A percentile compares a stretch with the other conserved stretches of the same genome.
phyloP scores from a whole-genome alignment of 78 protist genomes.

The Trichosphaerium sp. region DNA sequence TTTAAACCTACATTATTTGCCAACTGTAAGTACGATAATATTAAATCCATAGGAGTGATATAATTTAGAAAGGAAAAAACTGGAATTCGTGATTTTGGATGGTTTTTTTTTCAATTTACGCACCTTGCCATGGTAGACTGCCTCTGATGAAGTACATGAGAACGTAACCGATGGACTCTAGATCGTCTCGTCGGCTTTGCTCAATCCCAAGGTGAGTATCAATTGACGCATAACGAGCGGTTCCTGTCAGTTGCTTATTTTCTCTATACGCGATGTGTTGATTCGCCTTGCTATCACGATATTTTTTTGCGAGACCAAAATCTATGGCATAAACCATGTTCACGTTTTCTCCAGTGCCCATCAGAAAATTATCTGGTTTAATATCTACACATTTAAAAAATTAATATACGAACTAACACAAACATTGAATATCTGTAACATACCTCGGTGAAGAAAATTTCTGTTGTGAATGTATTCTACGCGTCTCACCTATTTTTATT shows the following conservation, averaged over 20 bases:
- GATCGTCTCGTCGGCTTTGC: constrained; percentile 90
- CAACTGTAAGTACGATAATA: too few relatives aligned
- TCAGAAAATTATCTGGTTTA: constrained; percentile 93
- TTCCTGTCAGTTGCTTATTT: constrained; percentile 91
- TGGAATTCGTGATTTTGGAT: too few relatives aligned
- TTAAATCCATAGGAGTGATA: too few relatives aligned
- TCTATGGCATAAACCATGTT: constrained; percentile 78
- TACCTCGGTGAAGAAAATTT: constrained; percentile 86
- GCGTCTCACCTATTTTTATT: too few relatives aligned
- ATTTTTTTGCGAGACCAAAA: constrained; percentile 95
- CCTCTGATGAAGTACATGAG: constrained; percentile 88
- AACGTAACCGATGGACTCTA: constrained; percentile 88
- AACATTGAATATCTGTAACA: constrained; percentile 27
- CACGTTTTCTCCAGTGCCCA: constrained; percentile 76
- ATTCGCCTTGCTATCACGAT: constrained; percentile 80
- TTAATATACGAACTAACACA: neutral
- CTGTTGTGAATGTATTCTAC: constrained; percentile 69
- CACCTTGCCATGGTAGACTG: constrained; percentile 98
- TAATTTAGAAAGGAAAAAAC: too few relatives aligned
- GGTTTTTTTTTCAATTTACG: too few relatives aligned
- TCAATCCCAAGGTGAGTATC: constrained; percentile 91
- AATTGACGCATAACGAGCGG: constrained; percentile 86
- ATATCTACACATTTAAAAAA: too few relatives aligned
- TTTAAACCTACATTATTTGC: too few relatives aligned
- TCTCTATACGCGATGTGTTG: constrained; percentile 94